phyloP scores from a whole-genome alignment of 164 flowering plant genomes.

The Amborella trichopoda region DNA sequence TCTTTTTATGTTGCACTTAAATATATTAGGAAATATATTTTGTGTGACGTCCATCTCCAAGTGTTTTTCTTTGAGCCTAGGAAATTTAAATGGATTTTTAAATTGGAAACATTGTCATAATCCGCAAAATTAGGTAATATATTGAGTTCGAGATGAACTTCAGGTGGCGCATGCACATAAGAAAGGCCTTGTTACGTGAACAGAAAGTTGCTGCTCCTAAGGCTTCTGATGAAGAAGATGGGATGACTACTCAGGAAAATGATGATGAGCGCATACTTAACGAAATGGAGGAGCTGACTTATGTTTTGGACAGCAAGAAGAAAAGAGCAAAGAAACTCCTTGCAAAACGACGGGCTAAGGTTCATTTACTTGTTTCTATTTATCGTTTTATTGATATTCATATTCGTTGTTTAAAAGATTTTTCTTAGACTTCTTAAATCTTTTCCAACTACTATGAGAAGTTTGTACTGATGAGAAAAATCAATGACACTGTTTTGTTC shows the following conservation, averaged over 20 bases:
- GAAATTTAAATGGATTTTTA: too few relatives aligned
- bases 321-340: slow-evolving; percentile 56
- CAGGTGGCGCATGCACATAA: slow-evolving; percentile 79
- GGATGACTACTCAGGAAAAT: slow-evolving; percentile 9
- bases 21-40: too few relatives aligned
- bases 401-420: background rate
- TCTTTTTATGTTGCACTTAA: too few relatives aligned
- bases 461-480: too few relatives aligned
- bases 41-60: too few relatives aligned
- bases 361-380: slow-evolving; percentile 9
- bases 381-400: background rate
- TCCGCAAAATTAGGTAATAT: too few relatives aligned
- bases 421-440: too few relatives aligned
- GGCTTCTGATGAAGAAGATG: slow-evolving; percentile 20
- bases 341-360: slow-evolving; percentile 78
- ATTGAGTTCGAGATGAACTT: too few relatives aligned
- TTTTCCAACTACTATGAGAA: too few relatives aligned
- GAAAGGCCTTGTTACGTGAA: slow-evolving; percentile 61
- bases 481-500: too few relatives aligned
- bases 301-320: slow-evolving; percentile 77
- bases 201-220: slow-evolving; percentile 22
- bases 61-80: too few relatives aligned
- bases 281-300: slow-evolving; percentile 85
- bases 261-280: slow-evolving; percentile 71
- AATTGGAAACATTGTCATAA: too few relatives aligned